Evolutionary conservation across 169 alveolate species (phyloP).

Genomic region (Plasmodium cynomolgi): DNA sequence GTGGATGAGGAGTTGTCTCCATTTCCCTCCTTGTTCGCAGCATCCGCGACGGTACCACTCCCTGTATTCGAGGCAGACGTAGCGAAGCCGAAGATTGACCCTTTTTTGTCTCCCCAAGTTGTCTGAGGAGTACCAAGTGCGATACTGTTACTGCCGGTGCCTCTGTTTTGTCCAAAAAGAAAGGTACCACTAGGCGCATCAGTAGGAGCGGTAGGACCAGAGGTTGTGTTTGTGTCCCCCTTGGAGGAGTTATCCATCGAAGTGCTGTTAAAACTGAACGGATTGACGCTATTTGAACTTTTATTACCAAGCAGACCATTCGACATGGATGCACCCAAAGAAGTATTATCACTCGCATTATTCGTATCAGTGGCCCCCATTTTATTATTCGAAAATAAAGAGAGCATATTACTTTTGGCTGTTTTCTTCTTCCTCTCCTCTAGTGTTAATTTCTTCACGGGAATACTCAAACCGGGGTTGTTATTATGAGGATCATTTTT

Average conservation of each 20-base stretch:
- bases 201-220: background rate
- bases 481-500: slow-evolving; percentile 8
- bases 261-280: background rate
- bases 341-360: background rate
- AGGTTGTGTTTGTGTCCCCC: background rate
- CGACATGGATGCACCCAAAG: background rate
- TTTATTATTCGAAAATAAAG: slow-evolving; percentile 49
- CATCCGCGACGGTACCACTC: background rate
- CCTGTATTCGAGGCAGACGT: background rate
- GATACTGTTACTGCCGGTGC: background rate
- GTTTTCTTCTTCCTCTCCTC: slow-evolving; percentile 73
- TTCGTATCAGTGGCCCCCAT: background rate
- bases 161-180: background rate
- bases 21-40: background rate
- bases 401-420: slow-evolving; percentile 49
- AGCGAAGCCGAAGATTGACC: background rate
- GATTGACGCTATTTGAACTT: background rate
- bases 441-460: slow-evolving; percentile 58
- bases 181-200: background rate
- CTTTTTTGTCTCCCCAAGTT: slow-evolving; percentile 14
- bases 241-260: background rate
- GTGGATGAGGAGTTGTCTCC: background rate
- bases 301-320: background rate
- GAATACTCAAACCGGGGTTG: slow-evolving; percentile 5
- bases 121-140: background rate